Evolutionary conservation across 2,329 filamentous ascomycete genomes (phyloP).

Genomic region (Exophiala bonariae): DNA sequence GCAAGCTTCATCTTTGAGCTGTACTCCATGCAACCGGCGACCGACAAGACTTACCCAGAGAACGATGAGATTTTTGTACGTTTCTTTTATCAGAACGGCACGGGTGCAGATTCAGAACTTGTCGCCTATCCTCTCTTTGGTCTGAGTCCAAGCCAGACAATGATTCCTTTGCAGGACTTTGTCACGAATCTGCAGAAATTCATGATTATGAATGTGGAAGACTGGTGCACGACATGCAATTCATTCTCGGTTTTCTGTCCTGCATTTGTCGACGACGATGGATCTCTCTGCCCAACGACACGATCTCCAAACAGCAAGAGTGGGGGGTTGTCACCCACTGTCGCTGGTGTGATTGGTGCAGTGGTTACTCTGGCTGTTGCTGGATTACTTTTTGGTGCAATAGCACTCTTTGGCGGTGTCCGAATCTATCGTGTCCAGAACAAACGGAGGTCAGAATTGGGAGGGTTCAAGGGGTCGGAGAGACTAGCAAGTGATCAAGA

Average conservation of each 20-base stretch:
- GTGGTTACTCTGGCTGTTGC: conserved; percentile 51
- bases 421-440: conserved; percentile 41
- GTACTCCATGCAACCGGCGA: conserved; percentile 42
- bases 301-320: conserved; percentile 2
- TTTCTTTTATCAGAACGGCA: conserved; percentile 60
- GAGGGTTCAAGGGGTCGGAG: conserved; percentile 57
- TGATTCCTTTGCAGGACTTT: conserved; percentile 55
- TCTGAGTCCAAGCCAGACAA: conserved; percentile 44
- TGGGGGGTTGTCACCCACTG: conserved; percentile 35
- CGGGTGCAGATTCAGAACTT: conserved; percentile 36
- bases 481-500: conserved; percentile 59
- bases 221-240: conserved; percentile 56
- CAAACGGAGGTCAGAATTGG: conserved; percentile 40
- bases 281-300: conserved; percentile 8
- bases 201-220: conserved; percentile 42
- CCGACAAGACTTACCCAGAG: conserved; percentile 38
- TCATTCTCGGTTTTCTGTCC: conserved; percentile 52
- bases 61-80: conserved; percentile 53
- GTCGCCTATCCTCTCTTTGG: conserved; percentile 53
- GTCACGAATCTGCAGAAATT: conserved; percentile 44
- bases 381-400: conserved; percentile 38
- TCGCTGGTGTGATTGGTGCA: conserved; percentile 59
- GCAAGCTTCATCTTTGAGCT: conserved; percentile 55
- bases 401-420: conserved; percentile 46
- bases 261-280: conserved; percentile 33